phyloP scores from a whole-genome alignment of 768 basidiomycete genomes.

The Hemileccinum rubropunctum region DNA sequence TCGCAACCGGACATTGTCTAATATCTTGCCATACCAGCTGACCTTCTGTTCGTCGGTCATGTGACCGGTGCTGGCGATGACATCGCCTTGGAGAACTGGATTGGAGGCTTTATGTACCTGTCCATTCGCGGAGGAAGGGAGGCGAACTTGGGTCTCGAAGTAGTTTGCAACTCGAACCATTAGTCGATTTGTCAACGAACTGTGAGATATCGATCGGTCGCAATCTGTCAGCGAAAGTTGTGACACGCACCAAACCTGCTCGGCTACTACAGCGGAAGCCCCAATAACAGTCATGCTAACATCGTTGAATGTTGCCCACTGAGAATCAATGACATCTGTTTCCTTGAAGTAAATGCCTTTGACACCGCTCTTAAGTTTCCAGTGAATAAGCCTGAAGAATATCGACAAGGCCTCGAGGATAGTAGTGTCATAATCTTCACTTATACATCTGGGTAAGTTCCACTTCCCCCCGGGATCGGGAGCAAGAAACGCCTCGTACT shows the following conservation, averaged over 20 bases:
- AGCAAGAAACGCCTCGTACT: constrained; percentile 88
- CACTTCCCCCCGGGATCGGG: constrained; percentile 87
- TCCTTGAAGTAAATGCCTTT: constrained; percentile 97
- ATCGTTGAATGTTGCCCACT: constrained; percentile 93
- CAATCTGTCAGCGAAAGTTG: not conserved
- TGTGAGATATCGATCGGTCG: constrained; percentile 29
- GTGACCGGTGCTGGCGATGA: constrained; percentile 33
- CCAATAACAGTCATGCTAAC: constrained; percentile 85
- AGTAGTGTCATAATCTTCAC: constrained; percentile 85
- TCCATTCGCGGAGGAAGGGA: constrained; percentile 49
- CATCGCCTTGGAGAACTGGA: constrained; percentile 36
- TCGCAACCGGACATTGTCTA: constrained; percentile 87
- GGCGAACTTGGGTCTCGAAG: constrained; percentile 90
- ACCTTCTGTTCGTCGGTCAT: constrained; percentile 85
- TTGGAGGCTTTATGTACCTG: constrained; percentile 26
- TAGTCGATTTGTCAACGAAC: constrained; percentile 88
- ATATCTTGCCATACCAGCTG: constrained; percentile 88
- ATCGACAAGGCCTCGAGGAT: constrained; percentile 83
- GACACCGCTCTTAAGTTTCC: constrained; percentile 91
- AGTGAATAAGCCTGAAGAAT: constrained; percentile 93
- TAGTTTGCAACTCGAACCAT: constrained; percentile 92
- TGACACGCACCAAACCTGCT: constrained; percentile 82
- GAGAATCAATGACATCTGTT: constrained; percentile 94
- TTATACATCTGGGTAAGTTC: constrained; percentile 85
- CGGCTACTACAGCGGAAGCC: constrained; percentile 88